Conservation (phyloP, 2,329 filamentous ascomycete species). For the Neofusicoccum ribis region DNA sequence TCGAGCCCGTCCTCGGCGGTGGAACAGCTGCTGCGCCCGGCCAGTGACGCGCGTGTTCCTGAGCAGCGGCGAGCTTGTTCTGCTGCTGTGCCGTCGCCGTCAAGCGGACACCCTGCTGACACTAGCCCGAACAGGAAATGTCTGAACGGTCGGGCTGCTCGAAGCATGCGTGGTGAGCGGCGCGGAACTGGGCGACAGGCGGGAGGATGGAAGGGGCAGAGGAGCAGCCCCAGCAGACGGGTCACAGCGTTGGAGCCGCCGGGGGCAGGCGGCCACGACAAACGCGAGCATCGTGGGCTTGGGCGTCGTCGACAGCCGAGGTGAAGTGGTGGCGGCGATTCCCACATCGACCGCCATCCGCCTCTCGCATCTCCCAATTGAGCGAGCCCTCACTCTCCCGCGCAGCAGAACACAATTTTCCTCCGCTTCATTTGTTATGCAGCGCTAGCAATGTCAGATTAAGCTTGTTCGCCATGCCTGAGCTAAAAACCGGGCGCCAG, state of each 20-base stretch:
- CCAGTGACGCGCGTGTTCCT: too few relatives aligned
- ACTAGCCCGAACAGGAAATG: conserved; percentile 15
- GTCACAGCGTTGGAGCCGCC: too few relatives aligned
- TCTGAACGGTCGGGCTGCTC: background rate
- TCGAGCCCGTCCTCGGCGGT: background rate
- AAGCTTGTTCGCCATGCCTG: background rate
- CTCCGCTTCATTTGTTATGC: background rate
- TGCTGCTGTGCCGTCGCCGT: too few relatives aligned
- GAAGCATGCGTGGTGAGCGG: background rate
- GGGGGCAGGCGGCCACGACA: conserved; percentile 1
- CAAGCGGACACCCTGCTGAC: background rate
- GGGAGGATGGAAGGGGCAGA: background rate
- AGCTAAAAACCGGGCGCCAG: background rate
- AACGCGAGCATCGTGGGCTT: background rate
- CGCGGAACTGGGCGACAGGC: background rate
- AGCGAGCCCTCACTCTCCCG: background rate
- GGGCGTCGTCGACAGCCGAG: background rate
- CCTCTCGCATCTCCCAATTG: background rate
- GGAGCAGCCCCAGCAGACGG: background rate
- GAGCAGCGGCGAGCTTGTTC: too few relatives aligned
- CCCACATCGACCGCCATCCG: background rate
- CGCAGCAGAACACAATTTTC: background rate
- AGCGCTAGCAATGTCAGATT: background rate
- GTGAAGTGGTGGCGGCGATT: background rate
- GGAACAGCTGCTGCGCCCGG: too few relatives aligned